phyloP scores from a whole-genome alignment of 1,139 yeast genomes.

The Candida sp. region DNA sequence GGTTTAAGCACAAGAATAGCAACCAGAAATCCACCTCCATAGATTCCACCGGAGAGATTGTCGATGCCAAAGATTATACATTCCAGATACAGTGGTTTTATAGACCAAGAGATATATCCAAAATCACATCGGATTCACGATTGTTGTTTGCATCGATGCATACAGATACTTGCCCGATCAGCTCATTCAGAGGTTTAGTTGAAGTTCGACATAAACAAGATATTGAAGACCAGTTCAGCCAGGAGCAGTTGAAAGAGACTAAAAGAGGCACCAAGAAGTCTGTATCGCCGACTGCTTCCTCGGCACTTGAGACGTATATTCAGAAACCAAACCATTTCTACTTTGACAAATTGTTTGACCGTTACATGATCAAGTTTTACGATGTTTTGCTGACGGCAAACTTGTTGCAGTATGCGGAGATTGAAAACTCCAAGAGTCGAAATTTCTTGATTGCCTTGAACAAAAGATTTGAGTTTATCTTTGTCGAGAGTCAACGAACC shows the following conservation, averaged over 20 bases:
- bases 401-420: conserved; percentile 55
- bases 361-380: conserved; percentile 84
- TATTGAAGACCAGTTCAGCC: conserved; percentile 46
- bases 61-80: conserved; percentile 50
- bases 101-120: conserved; percentile 84
- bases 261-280: conserved; percentile 17
- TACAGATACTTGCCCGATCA: conserved; percentile 80
- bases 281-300: conserved; percentile 18
- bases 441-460: conserved; percentile 66
- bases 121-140: conserved; percentile 71
- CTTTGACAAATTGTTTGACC: conserved; percentile 85
- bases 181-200: conserved; percentile 78
- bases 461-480: conserved; percentile 73
- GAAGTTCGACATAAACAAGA: conserved; percentile 71
- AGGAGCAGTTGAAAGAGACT: conserved; percentile 6
- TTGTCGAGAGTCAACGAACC: conserved; percentile 74
- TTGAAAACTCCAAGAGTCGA: conserved; percentile 56
- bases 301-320: conserved; percentile 52
- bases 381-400: conserved; percentile 56
- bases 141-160: conserved; percentile 86
- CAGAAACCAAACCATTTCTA: conserved; percentile 73
- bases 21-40: not conserved
- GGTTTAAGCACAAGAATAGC: conserved; percentile 54
- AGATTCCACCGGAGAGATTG: conserved; percentile 14
- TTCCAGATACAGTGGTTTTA: conserved; percentile 92